These are phyloP conservation scores for Pythium myriotylum DNA, from an alignment of 352 stramenopile genomes.

Conservation along the genomic window DNA sequence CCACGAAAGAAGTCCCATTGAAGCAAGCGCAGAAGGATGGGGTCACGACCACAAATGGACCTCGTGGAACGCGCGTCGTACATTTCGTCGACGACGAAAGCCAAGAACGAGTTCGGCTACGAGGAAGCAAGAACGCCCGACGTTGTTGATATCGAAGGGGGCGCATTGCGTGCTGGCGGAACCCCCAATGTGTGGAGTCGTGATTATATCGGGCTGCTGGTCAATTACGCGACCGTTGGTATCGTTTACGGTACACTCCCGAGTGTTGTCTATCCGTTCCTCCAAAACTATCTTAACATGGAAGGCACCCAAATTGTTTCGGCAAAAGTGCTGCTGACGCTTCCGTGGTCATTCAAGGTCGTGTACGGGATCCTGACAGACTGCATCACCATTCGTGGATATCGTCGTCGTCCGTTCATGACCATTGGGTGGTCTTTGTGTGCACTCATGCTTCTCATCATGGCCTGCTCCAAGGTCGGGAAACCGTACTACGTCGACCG, in stretches of 20 bases:
- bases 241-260: conserved; percentile 16
- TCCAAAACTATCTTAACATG: conserved; percentile 14
- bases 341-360: conserved; percentile 27
- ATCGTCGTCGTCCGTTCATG: conserved; percentile 23
- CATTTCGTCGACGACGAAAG: conserved; percentile 1
- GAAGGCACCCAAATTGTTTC: conserved; percentile 15
- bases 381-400: conserved; percentile 22
- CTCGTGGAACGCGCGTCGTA: conserved; percentile 8
- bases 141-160: not conserved
- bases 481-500: conserved; percentile 19
- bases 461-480: conserved; percentile 7
- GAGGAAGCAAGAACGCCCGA: not conserved
- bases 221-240: conserved; percentile 9
- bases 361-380: conserved; percentile 20
- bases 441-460: conserved; percentile 7
- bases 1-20: no score
- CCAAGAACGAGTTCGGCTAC: conserved; percentile 1
- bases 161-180: conserved; percentile 1
- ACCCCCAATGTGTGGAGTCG: conserved; percentile 2
- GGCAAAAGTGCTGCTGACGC: conserved; percentile 1
- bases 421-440: conserved; percentile 21
- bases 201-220: conserved; percentile 15
- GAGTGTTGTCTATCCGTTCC: conserved; percentile 5
- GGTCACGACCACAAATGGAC: not conserved
- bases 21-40: no score